Conservation (phyloP, 768 basidiomycete species). For the Termitomyces eurrhizus region DNA sequence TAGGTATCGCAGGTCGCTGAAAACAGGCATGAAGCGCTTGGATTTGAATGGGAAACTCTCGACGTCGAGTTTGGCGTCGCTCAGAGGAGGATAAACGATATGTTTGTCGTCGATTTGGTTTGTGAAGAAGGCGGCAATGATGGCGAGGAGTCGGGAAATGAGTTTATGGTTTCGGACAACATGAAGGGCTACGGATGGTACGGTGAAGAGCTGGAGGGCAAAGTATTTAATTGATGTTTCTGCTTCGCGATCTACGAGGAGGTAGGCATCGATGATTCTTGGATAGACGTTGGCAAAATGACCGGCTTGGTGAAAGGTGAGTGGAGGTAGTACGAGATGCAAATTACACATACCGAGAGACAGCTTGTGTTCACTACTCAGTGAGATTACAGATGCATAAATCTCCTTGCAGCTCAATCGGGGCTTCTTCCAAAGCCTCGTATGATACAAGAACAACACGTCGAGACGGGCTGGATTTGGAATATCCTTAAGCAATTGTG, state of each 20-base stretch:
- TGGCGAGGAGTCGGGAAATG: slow-evolving; percentile 70
- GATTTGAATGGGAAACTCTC: slow-evolving; percentile 89
- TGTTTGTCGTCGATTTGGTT: slow-evolving; percentile 78
- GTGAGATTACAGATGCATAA: slow-evolving; percentile 68
- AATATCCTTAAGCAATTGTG: slow-evolving; percentile 37
- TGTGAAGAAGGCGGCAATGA: slow-evolving; percentile 91
- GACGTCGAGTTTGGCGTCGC: slow-evolving; percentile 53
- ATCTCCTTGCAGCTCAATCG: slow-evolving; percentile 79
- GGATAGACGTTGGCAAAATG: slow-evolving; percentile 86
- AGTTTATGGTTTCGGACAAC: slow-evolving; percentile 73
- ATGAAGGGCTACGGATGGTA: slow-evolving; percentile 78
- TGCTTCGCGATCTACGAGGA: slow-evolving; percentile 89
- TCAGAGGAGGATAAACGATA: slow-evolving; percentile 43
- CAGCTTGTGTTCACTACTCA: slow-evolving; percentile 72
- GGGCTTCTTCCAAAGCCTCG: slow-evolving; percentile 82
- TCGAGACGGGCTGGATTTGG: slow-evolving; percentile 63
- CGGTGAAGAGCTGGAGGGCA: slow-evolving; percentile 88
- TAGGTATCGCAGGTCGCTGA: slow-evolving; percentile 84
- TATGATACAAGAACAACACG: slow-evolving; percentile 77
- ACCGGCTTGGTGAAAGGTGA: slow-evolving; percentile 45
- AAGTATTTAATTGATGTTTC: slow-evolving; percentile 96
- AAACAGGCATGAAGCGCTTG: slow-evolving; percentile 94
- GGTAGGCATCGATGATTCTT: slow-evolving; percentile 83
- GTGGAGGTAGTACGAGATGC: neutral
- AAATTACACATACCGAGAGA: slow-evolving; percentile 59